A percentile compares a stretch with the other conserved stretches of the same genome.
Conservation (phyloP, 2,329 filamentous ascomycete genomes). For the Ascochyta fabae region DNA sequence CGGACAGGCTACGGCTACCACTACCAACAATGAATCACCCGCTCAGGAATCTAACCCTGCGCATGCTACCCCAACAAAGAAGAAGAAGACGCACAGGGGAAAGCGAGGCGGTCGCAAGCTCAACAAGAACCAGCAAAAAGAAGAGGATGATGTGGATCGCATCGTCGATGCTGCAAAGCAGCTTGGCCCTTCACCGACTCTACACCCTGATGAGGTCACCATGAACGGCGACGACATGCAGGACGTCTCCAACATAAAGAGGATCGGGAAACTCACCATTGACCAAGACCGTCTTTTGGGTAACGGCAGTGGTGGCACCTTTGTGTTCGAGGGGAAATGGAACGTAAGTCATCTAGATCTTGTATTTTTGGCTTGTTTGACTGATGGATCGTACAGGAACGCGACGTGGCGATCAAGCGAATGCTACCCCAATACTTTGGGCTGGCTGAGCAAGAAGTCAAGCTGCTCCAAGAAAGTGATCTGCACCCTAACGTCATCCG, state of each 20-base stretch:
- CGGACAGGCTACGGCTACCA: constrained; percentile 11
- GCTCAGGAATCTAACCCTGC: constrained; percentile 31
- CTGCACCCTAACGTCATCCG: constrained; percentile 96
- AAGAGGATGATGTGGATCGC: constrained; percentile 47
- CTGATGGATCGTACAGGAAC: constrained; percentile 57
- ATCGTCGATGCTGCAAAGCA: constrained; percentile 51
- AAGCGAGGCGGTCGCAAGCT: constrained; percentile 56
- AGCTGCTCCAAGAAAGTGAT: constrained; percentile 87
- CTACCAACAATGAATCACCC: constrained; percentile 23
- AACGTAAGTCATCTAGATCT: constrained; percentile 57
- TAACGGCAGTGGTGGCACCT: constrained; percentile 92
- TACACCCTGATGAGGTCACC: constrained; percentile 50
- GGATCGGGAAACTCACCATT: constrained; percentile 67
- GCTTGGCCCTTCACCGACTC: constrained; percentile 38
- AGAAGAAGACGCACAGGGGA: constrained; percentile 59
- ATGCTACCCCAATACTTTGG: constrained; percentile 97
- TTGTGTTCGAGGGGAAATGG: constrained; percentile 93
- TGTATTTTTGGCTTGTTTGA: background rate
- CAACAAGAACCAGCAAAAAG: constrained; percentile 50
- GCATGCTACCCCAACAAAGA: constrained; percentile 47
- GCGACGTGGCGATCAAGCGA: constrained; percentile 92
- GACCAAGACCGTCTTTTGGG: constrained; percentile 67
- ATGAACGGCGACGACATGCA: constrained; percentile 54
- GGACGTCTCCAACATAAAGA: constrained; percentile 58
- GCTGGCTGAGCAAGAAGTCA: constrained; percentile 92